Percentiles rank a stretch among this genome's conserved stretches.
phyloP scores from a whole-genome alignment of 2,329 filamentous ascomycete species.

The Tothia fuscella region DNA sequence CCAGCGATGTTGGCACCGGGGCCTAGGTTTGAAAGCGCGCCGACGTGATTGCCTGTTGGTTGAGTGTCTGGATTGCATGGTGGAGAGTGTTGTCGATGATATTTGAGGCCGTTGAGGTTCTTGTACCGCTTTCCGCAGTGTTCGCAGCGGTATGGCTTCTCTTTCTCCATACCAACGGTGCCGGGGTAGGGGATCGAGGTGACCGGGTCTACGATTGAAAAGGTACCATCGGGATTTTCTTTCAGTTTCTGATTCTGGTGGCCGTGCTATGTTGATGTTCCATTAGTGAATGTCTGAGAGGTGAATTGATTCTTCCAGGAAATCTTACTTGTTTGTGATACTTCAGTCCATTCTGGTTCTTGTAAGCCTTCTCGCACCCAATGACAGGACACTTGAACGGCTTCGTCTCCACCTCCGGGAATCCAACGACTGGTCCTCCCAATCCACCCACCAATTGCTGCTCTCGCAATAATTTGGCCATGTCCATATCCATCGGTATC shows the following conservation, averaged over 20 bases:
- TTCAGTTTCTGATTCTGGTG: conserved; percentile 95
- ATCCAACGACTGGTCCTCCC: conserved; percentile 28
- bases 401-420: conserved; percentile 67
- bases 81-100: conserved; percentile 62
- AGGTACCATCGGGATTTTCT: conserved; percentile 92
- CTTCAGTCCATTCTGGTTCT: conserved; percentile 98
- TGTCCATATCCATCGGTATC: conserved; percentile 59
- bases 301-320: background rate
- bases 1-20: conserved; percentile 38
- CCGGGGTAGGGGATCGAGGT: conserved; percentile 90
- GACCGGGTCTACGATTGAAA: conserved; percentile 94
- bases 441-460: conserved; percentile 49
- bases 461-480: conserved; percentile 53
- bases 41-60: conserved; percentile 14
- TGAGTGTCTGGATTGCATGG: conserved; percentile 76
- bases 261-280: conserved; percentile 48
- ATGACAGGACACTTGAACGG: conserved; percentile 97
- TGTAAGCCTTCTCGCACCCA: conserved; percentile 97
- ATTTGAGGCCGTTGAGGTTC: conserved; percentile 97
- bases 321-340: conserved; percentile 58
- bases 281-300: conserved; percentile 8
- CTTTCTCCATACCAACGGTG: conserved; percentile 98
- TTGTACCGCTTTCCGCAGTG: conserved; percentile 98
- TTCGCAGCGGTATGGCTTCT: conserved; percentile 97
- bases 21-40: conserved; percentile 20